phyloP scores from a whole-genome alignment of 495 filamentous ascomycete species.

The Penicillium coprophilum region DNA sequence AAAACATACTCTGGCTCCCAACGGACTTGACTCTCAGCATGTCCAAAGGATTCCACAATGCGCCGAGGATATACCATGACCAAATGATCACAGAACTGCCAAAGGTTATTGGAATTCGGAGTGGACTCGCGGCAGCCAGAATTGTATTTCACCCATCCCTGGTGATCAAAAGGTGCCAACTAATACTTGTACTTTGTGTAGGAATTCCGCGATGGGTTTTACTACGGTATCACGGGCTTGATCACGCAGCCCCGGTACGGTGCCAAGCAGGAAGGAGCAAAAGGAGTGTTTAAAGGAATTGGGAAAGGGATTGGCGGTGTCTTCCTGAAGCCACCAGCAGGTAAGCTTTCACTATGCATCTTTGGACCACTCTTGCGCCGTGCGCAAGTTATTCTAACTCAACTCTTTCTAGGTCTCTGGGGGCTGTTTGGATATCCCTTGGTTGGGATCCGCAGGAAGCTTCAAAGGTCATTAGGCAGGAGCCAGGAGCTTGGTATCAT shows the following conservation, averaged over 20 bases:
- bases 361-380: accelerated
- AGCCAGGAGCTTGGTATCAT: conserved; percentile 19
- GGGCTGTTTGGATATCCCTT: conserved; percentile 69
- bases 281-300: conserved; percentile 70
- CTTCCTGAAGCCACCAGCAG: conserved; percentile 69
- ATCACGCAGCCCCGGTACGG: conserved; percentile 70
- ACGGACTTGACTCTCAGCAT: conserved; percentile 78
- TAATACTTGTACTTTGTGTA: conserved; percentile 57
- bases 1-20: conserved; percentile 69
- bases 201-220: conserved; percentile 67
- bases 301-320: conserved; percentile 75
- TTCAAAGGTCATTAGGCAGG: conserved; percentile 51
- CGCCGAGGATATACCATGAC: conserved; percentile 75
- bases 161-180: conserved; percentile 35
- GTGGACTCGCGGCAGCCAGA: conserved; percentile 62
- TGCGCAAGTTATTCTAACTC: background rate
- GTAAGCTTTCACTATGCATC: conserved; percentile 34
- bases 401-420: conserved; percentile 48
- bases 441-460: conserved; percentile 70
- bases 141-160: conserved; percentile 55
- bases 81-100: conserved; percentile 65
- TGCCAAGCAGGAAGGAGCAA: conserved; percentile 64
- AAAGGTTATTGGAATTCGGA: conserved; percentile 70
- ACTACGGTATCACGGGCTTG: conserved; percentile 71
- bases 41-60: conserved; percentile 83